Conservation (phyloP, 1,284 basidiomycete species). For the Neotropicomus parvogracilis region DNA sequence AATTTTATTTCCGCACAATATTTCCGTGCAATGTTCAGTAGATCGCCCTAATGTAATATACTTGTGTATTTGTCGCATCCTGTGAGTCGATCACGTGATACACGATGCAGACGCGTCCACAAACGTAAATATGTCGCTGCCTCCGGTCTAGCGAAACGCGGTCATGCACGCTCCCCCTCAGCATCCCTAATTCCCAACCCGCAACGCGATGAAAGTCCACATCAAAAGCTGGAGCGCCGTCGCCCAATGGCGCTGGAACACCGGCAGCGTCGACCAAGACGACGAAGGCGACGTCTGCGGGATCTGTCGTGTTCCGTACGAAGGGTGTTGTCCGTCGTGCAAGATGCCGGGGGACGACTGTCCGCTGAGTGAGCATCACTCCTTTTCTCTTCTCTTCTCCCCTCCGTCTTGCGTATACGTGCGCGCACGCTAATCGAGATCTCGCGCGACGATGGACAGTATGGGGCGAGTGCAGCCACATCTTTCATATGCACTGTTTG, state of each 20-base stretch:
- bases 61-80: too few relatives aligned
- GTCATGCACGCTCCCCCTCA: too few relatives aligned
- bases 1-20: too few relatives aligned
- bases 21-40: too few relatives aligned
- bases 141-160: too few relatives aligned
- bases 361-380: slow-evolving; percentile 66
- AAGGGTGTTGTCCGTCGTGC: slow-evolving; percentile 90
- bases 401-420: too few relatives aligned
- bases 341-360: slow-evolving; percentile 96
- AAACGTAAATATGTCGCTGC: slow-evolving; percentile 2
- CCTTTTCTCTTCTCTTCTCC: not conserved
- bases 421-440: not conserved
- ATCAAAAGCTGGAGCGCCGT: slow-evolving; percentile 83
- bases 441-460: slow-evolving; percentile 46
- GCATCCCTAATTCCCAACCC: too few relatives aligned
- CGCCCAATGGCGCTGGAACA: slow-evolving; percentile 86
- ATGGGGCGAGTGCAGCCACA: slow-evolving; percentile 93
- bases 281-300: slow-evolving; percentile 89
- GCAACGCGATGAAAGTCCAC: slow-evolving; percentile 65
- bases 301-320: slow-evolving; percentile 88
- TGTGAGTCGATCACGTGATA: not conserved
- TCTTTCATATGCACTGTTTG: slow-evolving; percentile 94
- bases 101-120: slow-evolving; percentile 11
- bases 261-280: slow-evolving; percentile 55
- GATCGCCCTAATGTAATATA: too few relatives aligned